phyloP scores from a whole-genome alignment of 139 green algal genomes.

The Mychonastes homosphaera region DNA sequence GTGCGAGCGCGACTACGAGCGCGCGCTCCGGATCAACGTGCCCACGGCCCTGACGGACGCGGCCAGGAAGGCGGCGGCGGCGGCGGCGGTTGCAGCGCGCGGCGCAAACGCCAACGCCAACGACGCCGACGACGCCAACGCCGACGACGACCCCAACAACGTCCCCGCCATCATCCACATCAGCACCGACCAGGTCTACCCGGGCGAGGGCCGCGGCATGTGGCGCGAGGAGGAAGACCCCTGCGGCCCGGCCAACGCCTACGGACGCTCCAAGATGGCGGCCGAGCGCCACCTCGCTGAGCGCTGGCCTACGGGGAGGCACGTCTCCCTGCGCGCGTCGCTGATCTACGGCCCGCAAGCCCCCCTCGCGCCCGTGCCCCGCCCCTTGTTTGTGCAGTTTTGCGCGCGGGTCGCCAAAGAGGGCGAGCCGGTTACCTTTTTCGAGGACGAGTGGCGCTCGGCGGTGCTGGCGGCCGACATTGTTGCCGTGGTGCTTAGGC shows the following conservation, averaged over 20 bases:
- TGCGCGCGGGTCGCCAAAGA: conserved; percentile 24
- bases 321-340: conserved; percentile 48
- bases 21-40: conserved; percentile 31
- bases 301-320: conserved; percentile 2
- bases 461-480: conserved; percentile 20
- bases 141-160: background rate
- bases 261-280: conserved; percentile 60
- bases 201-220: conserved; percentile 26
- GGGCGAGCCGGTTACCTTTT: conserved; percentile 22
- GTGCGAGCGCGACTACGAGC: conserved; percentile 28
- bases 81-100: background rate
- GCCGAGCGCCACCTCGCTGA: conserved; percentile 41
- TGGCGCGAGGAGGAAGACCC: conserved; percentile 42
- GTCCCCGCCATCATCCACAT: background rate
- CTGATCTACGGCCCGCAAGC: conserved; percentile 68
- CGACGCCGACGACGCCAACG: background rate
- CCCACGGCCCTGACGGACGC: conserved; percentile 26
- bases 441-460: conserved; percentile 29
- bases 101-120: background rate
- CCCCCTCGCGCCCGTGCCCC: conserved; percentile 28
- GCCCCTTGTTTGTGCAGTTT: conserved; percentile 62
- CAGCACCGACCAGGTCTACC: conserved; percentile 37
- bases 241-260: conserved; percentile 57
- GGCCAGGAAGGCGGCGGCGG: conserved; percentile 45
- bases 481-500: background rate